phyloP scores from a whole-genome alignment of 495 filamentous ascomycete species.

The Podospora comata region DNA sequence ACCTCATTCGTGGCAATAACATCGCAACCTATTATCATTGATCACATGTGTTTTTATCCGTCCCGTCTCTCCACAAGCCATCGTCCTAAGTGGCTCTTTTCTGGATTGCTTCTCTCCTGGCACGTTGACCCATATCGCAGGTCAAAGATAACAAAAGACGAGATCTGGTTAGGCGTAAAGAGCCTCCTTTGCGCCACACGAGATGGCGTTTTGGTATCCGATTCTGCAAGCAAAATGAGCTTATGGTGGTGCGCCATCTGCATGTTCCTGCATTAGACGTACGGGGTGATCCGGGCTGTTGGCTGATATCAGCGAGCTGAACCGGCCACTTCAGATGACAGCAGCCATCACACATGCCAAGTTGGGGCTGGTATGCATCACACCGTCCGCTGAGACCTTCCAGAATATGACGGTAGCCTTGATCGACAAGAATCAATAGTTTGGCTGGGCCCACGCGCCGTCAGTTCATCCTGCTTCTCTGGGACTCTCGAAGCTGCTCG shows the following conservation, averaged over 20 bases:
- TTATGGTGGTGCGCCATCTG: not conserved
- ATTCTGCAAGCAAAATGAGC: not conserved
- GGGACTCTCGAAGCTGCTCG: not conserved
- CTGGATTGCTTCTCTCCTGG: not conserved
- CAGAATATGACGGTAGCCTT: not conserved
- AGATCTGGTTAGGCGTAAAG: not conserved
- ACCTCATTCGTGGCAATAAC: not conserved
- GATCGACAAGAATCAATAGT: not conserved
- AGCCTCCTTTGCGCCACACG: not conserved
- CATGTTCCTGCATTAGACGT: not conserved
- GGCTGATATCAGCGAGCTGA: not conserved
- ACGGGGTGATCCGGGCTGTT: not conserved
- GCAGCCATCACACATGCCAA: not conserved
- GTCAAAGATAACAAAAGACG: not conserved
- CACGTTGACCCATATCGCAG: not conserved
- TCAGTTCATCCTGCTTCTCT: not conserved
- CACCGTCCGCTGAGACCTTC: not conserved
- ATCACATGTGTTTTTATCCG: slow-evolving; percentile 2
- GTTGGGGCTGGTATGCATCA: not conserved
- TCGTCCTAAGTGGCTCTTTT: not conserved
- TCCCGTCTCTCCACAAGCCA: not conserved
- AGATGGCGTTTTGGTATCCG: not conserved
- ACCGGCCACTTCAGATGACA: not conserved
- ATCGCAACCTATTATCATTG: not conserved
- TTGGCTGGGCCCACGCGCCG: no score